Conservation (phyloP, 2,329 filamentous ascomycete species). For the Berkeleyomyces basicola region DNA sequence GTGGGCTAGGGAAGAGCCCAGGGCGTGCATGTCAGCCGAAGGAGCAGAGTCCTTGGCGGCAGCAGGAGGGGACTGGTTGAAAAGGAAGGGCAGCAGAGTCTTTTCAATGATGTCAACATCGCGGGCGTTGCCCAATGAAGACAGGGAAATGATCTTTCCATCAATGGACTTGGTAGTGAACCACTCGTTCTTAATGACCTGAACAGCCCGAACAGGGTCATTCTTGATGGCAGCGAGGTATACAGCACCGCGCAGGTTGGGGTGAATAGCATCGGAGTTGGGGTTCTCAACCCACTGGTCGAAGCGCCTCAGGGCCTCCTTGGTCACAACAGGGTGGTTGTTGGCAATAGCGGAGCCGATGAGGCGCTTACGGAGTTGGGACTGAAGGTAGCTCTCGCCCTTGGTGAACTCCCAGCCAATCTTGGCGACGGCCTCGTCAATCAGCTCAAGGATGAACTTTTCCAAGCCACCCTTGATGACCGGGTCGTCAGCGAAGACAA, state of each 20-base stretch:
- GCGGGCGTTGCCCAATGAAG: slow-evolving; percentile 57
- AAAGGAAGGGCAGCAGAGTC: slow-evolving; percentile 62
- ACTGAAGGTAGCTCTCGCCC: slow-evolving; percentile 64
- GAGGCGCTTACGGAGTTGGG: slow-evolving; percentile 68
- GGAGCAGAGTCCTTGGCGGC: slow-evolving; percentile 48
- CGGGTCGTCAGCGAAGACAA: slow-evolving; percentile 68
- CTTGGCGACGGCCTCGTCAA: slow-evolving; percentile 56
- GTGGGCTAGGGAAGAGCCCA: slow-evolving; percentile 52
- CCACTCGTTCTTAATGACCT: slow-evolving; percentile 73
- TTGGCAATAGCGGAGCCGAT: slow-evolving; percentile 58
- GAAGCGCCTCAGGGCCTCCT: slow-evolving; percentile 66
- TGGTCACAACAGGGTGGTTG: slow-evolving; percentile 56
- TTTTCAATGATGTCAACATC: slow-evolving; percentile 48
- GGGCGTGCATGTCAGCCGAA: slow-evolving; percentile 73
- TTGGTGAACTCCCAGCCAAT: slow-evolving; percentile 75
- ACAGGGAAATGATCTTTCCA: slow-evolving; percentile 72
- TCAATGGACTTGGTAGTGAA: slow-evolving; percentile 69
- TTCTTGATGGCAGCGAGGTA: slow-evolving; percentile 61
- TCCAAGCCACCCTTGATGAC: slow-evolving; percentile 55
- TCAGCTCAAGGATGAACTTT: slow-evolving; percentile 62
- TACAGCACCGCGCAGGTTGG: slow-evolving; percentile 63
- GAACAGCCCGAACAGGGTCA: slow-evolving; percentile 52
- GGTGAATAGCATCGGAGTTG: slow-evolving; percentile 55
- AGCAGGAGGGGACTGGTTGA: slow-evolving; percentile 40
- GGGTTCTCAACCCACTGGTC: slow-evolving; percentile 56